These are phyloP conservation scores for Chlorella variabilis DNA, from an alignment of 163 green algal genomes.

Conservation along the genomic window DNA sequence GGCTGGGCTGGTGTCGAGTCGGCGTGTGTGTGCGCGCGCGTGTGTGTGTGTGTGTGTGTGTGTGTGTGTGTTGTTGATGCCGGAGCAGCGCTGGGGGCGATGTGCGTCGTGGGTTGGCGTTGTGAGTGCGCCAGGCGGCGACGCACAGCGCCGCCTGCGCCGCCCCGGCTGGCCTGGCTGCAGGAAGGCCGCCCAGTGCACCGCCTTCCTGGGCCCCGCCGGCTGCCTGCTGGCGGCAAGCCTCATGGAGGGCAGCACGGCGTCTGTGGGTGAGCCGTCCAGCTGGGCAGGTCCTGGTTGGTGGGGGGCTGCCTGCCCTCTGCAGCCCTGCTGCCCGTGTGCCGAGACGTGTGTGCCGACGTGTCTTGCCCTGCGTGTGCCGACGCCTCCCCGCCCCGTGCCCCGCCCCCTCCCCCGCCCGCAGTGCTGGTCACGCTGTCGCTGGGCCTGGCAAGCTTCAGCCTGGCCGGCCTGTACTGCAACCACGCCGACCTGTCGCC, in stretches of 20 bases:
- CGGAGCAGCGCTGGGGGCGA: too few relatives aligned
- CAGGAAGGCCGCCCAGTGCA: conserved; percentile 51
- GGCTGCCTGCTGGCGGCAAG: conserved; percentile 68
- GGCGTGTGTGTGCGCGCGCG: too few relatives aligned
- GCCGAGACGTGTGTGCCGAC: not conserved
- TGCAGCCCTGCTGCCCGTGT: too few relatives aligned
- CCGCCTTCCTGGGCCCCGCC: conserved; percentile 84
- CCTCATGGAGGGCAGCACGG: conserved; percentile 17
- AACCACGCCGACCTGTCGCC: conserved; percentile 90
- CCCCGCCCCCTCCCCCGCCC: not conserved
- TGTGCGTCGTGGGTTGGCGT: too few relatives aligned
- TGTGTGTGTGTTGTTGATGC: too few relatives aligned
- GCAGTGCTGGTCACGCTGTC: conserved; percentile 75
- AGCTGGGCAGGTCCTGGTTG: too few relatives aligned
- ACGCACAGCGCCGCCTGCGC: too few relatives aligned
- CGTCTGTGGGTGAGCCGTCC: conserved; percentile 4
- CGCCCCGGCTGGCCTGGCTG: too few relatives aligned
- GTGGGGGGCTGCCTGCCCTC: too few relatives aligned
- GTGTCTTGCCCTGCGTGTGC: not conserved
- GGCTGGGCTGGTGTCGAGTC: too few relatives aligned
- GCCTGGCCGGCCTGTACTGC: conserved; percentile 89
- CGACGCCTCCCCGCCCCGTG: not conserved
- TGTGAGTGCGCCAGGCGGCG: too few relatives aligned
- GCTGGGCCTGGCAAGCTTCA: conserved; percentile 83
- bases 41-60: too few relatives aligned